These are phyloP conservation scores for Syzygium syzygioides DNA, from an alignment of 441 rosid species.

Conservation along the genomic window DNA sequence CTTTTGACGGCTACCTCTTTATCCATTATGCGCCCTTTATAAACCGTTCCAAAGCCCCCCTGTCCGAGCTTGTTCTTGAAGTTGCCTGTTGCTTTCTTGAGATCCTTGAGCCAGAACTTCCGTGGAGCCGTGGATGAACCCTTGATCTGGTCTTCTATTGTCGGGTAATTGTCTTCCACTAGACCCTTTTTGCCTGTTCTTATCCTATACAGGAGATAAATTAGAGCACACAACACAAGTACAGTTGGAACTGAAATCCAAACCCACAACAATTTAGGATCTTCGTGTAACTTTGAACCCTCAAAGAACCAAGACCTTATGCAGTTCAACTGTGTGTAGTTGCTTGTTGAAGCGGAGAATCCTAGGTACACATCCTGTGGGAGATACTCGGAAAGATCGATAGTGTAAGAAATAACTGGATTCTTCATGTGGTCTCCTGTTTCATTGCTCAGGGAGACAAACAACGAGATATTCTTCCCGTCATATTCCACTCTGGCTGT, in stretches of 20 bases:
- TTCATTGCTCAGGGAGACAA: constrained; percentile 10
- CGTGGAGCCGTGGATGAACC: constrained; percentile 38
- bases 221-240: not conserved
- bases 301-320: constrained; percentile 47
- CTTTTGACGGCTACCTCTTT: constrained; percentile 60
- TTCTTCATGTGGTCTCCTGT: constrained; percentile 4
- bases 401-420: constrained; percentile 26
- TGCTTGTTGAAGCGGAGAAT: constrained; percentile 61
- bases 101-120: constrained; percentile 44
- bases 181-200: constrained; percentile 14
- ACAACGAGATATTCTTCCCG: constrained; percentile 35
- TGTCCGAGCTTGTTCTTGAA: constrained; percentile 62
- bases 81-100: constrained; percentile 48
- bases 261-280: constrained; percentile 19
- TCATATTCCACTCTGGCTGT: constrained; percentile 31
- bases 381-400: constrained; percentile 44
- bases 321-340: constrained; percentile 38
- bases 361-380: constrained; percentile 48
- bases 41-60: constrained; percentile 75
- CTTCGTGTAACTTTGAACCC: constrained; percentile 18
- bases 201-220: constrained; percentile 8
- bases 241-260: constrained; percentile 21
- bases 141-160: constrained; percentile 41
- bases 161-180: constrained; percentile 18
- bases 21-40: constrained; percentile 42